phyloP scores from a whole-genome alignment of 1,139 yeast genomes.

The Wickerhamomyces sp. region DNA sequence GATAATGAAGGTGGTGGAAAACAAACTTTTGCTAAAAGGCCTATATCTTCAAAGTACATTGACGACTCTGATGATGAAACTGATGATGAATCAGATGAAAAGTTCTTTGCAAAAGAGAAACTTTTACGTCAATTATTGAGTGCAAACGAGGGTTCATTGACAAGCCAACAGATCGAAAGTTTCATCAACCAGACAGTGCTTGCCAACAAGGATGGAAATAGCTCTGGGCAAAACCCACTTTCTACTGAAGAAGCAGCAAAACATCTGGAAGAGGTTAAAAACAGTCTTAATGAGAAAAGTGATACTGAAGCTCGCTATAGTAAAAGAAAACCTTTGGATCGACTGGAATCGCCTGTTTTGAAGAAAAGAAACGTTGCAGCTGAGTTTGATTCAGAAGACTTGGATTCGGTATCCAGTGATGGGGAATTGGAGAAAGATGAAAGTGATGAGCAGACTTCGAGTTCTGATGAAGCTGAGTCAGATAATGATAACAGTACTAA shows the following conservation, averaged over 20 bases:
- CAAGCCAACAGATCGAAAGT: constrained; percentile 26
- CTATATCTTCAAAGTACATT: constrained; percentile 42
- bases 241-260: too few species aligned
- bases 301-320: too few species aligned
- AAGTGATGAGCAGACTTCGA: neutral
- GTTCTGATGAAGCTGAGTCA: neutral
- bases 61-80: constrained; percentile 65
- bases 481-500: neutral
- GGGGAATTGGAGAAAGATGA: neutral
- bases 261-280: too few species aligned
- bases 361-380: too few species aligned
- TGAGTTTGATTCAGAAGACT: neutral
- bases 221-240: too few species aligned
- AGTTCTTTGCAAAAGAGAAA: constrained; percentile 57
- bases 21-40: constrained; percentile 1
- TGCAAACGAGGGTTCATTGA: constrained; percentile 27
- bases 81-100: constrained; percentile 51
- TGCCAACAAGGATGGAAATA: too few species aligned
- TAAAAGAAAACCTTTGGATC: too few species aligned
- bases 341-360: too few species aligned
- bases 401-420: neutral
- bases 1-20: constrained; percentile 10
- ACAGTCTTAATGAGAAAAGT: too few species aligned
- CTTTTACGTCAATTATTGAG: constrained; percentile 39
- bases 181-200: constrained; percentile 16